Evolutionary conservation across 2,329 filamentous ascomycete genomes (phyloP).

Genomic region (Penicillium italicum): DNA sequence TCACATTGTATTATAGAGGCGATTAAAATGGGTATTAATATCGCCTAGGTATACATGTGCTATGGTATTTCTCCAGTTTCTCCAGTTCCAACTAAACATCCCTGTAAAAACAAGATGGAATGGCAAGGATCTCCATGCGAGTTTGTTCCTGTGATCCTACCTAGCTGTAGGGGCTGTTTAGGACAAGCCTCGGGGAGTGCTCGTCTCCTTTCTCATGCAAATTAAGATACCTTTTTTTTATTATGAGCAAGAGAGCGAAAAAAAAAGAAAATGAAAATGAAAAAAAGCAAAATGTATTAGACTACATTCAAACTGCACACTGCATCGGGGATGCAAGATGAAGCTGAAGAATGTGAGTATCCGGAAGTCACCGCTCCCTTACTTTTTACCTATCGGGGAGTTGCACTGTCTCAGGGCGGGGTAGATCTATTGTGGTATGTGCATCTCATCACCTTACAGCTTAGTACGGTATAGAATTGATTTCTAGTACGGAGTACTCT

Average conservation of each 20-base stretch:
- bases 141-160: neutral
- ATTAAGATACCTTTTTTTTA: too few relatives aligned
- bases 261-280: too few relatives aligned
- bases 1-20: constrained; percentile 3
- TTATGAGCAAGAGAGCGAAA: too few relatives aligned
- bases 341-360: constrained; percentile 9
- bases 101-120: neutral
- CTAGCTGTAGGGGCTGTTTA: neutral
- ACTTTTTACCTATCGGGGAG: neutral
- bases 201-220: neutral
- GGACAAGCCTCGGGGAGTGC: constrained; percentile 5
- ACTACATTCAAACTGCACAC: neutral
- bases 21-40: neutral
- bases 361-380: constrained; percentile 6
- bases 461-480: neutral
- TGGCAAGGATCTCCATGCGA: constrained; percentile 3
- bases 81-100: neutral
- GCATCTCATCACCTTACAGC: constrained; percentile 1
- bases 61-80: neutral
- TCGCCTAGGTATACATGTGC: constrained; percentile 1
- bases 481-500: neutral
- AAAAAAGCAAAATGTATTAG: neutral
- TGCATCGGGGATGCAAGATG: constrained; percentile 4
- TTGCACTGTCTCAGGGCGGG: constrained; percentile 7
- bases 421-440: constrained; percentile 5